A percentile compares a stretch with the other conserved stretches of the same genome.
These are phyloP conservation scores for Calonectria honghensis DNA, from an alignment of 2,329 filamentous ascomycete genomes.

Conservation along the genomic window DNA sequence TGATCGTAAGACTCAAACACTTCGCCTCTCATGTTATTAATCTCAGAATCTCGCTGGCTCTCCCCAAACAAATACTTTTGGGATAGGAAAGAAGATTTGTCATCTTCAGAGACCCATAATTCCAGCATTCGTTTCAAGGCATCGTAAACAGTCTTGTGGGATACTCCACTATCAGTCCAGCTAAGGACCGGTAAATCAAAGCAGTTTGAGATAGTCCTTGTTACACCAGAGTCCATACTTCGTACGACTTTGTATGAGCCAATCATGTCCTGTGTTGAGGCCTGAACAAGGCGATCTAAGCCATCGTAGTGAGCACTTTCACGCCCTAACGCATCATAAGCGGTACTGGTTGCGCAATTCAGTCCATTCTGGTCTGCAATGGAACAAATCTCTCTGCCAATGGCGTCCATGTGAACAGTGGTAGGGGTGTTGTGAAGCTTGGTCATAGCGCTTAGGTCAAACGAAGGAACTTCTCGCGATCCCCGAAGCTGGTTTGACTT, in stretches of 20 bases:
- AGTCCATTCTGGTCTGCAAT: background rate
- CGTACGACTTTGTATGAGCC: background rate
- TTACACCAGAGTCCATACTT: slow-evolving; percentile 1
- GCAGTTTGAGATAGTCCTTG: background rate
- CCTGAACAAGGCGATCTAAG: background rate
- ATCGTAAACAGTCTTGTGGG: slow-evolving; percentile 1
- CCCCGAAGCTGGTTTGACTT: background rate
- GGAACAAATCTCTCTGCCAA: background rate
- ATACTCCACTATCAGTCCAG: background rate
- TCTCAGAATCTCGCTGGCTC: background rate
- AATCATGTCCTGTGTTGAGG: slow-evolving; percentile 1
- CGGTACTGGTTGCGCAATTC: background rate
- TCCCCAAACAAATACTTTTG: background rate
- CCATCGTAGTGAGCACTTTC: background rate
- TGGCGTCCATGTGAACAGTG: background rate
- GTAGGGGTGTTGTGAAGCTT: background rate
- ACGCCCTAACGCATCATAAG: background rate
- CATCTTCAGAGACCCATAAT: background rate
- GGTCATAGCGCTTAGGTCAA: background rate
- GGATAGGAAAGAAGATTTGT: background rate
- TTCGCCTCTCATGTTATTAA: background rate
- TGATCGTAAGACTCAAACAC: background rate
- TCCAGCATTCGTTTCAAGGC: background rate
- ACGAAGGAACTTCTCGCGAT: background rate
- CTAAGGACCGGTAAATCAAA: background rate